Conservation (phyloP, 176 grass and related monocot species). For the Avena sativa region DNA sequence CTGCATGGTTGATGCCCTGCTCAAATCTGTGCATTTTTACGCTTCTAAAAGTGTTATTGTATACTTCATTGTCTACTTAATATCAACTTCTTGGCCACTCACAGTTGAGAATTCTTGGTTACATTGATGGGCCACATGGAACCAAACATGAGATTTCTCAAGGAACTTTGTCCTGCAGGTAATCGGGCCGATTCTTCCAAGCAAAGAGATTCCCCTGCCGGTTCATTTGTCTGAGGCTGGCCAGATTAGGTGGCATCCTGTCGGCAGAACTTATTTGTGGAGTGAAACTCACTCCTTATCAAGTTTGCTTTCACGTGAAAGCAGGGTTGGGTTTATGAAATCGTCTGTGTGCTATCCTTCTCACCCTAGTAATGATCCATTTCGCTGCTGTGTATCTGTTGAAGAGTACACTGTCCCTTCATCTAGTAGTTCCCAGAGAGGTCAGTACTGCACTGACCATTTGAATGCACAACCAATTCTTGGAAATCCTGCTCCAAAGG, state of each 20-base stretch:
- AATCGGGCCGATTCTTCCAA: constrained; percentile 83
- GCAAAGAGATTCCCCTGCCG: constrained; percentile 84
- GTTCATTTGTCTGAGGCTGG: constrained; percentile 96
- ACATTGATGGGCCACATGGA: constrained; percentile 7
- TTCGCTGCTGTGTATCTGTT: constrained; percentile 94
- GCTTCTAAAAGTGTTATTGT: constrained; percentile 18
- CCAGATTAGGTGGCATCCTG: constrained; percentile 95
- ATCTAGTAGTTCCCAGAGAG: constrained; percentile 51
- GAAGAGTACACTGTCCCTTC: constrained; percentile 73
- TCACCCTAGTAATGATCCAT: constrained; percentile 89
- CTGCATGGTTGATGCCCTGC: constrained; percentile 7
- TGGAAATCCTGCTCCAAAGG: constrained; percentile 40
- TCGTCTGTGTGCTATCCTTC: constrained; percentile 97
- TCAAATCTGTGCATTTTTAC: constrained; percentile 9
- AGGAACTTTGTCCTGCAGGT: constrained; percentile 62
- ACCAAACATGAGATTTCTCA: constrained; percentile 41
- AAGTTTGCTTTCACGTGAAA: constrained; percentile 88
- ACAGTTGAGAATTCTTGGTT: background rate
- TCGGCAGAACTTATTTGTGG: constrained; percentile 83
- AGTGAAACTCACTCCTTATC: constrained; percentile 82
- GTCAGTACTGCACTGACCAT: constrained; percentile 46
- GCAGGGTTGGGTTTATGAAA: constrained; percentile 86
- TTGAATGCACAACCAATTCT: constrained; percentile 43
- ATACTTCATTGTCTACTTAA: background rate
- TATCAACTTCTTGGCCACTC: constrained; percentile 21